Conservation (phyloP, 1,284 basidiomycete species). For the Veloboletus limbatus region DNA sequence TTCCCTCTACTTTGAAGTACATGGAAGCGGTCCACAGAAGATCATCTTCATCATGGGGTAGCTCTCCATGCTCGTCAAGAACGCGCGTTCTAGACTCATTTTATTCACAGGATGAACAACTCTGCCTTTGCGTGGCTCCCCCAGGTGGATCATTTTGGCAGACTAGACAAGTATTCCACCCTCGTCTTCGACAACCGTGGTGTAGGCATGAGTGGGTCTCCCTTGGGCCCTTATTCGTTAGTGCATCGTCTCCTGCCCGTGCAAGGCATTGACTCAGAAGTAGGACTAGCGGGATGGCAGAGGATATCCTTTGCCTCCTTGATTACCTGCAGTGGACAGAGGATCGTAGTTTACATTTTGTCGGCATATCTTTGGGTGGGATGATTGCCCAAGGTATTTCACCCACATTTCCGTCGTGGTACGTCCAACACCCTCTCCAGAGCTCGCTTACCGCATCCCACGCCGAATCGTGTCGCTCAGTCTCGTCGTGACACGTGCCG, state of each 20-base stretch:
- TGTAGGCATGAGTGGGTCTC: constrained; percentile 74
- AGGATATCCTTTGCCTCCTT: constrained; percentile 68
- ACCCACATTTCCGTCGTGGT: neutral
- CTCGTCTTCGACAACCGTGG: constrained; percentile 89
- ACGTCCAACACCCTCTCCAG: constrained; percentile 33
- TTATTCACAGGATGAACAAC: constrained; percentile 48
- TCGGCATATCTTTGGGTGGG: constrained; percentile 81
- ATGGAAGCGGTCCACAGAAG: constrained; percentile 63
- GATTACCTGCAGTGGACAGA: constrained; percentile 73
- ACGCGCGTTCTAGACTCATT: neutral
- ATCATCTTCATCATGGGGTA: constrained; percentile 73
- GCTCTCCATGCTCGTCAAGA: neutral
- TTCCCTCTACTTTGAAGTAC: constrained; percentile 74
- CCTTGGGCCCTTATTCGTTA: constrained; percentile 67
- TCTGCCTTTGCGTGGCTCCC: constrained; percentile 61
- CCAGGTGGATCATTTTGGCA: constrained; percentile 59
- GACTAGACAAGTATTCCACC: constrained; percentile 50
- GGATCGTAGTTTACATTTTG: constrained; percentile 62
- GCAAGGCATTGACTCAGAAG: neutral
- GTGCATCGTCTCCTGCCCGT: constrained; percentile 4
- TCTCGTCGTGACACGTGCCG: constrained; percentile 71
- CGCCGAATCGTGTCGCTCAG: constrained; percentile 64
- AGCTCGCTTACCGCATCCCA: constrained; percentile 66
- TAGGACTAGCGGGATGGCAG: constrained; percentile 75
- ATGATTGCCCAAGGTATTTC: constrained; percentile 76